Evolutionary conservation across 2,329 filamentous ascomycete genomes (phyloP).

Genomic region (Penicillium nordicum): DNA sequence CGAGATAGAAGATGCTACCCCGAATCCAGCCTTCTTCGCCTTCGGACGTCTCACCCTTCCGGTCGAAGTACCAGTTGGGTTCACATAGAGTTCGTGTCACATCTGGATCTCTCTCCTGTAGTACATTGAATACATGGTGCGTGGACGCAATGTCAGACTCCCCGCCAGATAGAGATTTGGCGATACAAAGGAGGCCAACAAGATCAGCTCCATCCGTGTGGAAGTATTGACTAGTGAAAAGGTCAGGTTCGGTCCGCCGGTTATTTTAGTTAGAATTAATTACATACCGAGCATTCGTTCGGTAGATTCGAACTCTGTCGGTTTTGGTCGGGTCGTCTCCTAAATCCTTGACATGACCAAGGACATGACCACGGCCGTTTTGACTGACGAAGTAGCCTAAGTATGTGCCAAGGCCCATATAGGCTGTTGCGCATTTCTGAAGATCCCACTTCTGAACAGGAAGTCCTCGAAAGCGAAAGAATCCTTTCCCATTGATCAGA

Average conservation of each 20-base stretch:
- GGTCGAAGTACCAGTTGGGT: slow-evolving; percentile 85
- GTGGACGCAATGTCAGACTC: slow-evolving; percentile 75
- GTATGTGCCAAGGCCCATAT: slow-evolving; percentile 80
- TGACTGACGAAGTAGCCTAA: slow-evolving; percentile 82
- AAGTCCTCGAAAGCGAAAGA: slow-evolving; percentile 80
- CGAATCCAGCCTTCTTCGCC: slow-evolving; percentile 71
- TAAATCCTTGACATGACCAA: slow-evolving; percentile 82
- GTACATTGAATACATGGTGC: slow-evolving; percentile 74
- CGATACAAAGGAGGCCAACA: slow-evolving; percentile 75
- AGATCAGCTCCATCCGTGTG: slow-evolving; percentile 78
- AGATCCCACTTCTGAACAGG: slow-evolving; percentile 70
- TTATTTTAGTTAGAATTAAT: background rate
- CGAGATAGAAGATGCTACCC: slow-evolving; percentile 69
- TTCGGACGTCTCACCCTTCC: slow-evolving; percentile 74
- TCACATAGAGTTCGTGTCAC: slow-evolving; percentile 68
- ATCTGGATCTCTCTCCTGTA: slow-evolving; percentile 70
- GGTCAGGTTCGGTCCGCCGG: background rate
- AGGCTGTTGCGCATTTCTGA: slow-evolving; percentile 73
- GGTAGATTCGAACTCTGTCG: slow-evolving; percentile 81
- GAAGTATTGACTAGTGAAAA: slow-evolving; percentile 64
- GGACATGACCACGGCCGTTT: slow-evolving; percentile 75
- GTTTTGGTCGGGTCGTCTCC: slow-evolving; percentile 75
- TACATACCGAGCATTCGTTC: slow-evolving; percentile 65
- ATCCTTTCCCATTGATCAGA: slow-evolving; percentile 77
- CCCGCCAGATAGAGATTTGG: slow-evolving; percentile 72